Evolutionary conservation across 106 monocot genomes (phyloP), one percentile per base, ranked within the genome.

Genomic region (Agapanthus africanus): DNA sequence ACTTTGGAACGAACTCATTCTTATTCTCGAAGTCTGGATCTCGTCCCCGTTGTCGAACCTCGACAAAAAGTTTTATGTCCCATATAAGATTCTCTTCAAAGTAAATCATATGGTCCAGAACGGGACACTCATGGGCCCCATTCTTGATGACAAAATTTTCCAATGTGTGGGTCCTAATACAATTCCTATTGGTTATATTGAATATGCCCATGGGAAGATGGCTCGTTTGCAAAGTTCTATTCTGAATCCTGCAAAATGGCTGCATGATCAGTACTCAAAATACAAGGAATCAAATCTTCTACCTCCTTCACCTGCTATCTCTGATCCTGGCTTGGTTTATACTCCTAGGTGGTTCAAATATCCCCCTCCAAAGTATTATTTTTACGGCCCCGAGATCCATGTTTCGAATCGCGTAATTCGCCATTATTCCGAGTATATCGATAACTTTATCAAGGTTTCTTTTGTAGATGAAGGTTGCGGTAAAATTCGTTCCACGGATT

Each of bases 321-420:
- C 83, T 36, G 81, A 88, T 71, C 40, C 71, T 74, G 91, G 95
- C 35, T 79, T 95, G 75, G 91, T 95, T 31, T 82, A 95, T 66
- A 83, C 83, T 73, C 81, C 88, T 39, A 74, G 91, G 61, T n/a
- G n/a, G 86, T 84, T 61, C 91, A 86, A 64, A 78, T 95, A 59
- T 91, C 91, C 35, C 91, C 91, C 47, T 59, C 77, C 60, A 91
- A 95, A 74, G 74, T 91, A n/a, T 13, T 91, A 91, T 69, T 91
- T 91, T 47, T 81, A 66, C 70, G 91, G 88, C 6, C 95, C 91
- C 6, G 88, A 95, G 64, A 73, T 91, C 35, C 86, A 88, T 74
- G 86, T 95, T 42, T 95, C 95, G 37, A 95, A 95, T 72, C 85
- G 95, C 34, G 88, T 95, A 4, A 15, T 95, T 7, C 83, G 95